These are phyloP conservation scores for Paramecium tetraurelia DNA, from an alignment of 73 alveolate species.

Conservation along the genomic window DNA sequence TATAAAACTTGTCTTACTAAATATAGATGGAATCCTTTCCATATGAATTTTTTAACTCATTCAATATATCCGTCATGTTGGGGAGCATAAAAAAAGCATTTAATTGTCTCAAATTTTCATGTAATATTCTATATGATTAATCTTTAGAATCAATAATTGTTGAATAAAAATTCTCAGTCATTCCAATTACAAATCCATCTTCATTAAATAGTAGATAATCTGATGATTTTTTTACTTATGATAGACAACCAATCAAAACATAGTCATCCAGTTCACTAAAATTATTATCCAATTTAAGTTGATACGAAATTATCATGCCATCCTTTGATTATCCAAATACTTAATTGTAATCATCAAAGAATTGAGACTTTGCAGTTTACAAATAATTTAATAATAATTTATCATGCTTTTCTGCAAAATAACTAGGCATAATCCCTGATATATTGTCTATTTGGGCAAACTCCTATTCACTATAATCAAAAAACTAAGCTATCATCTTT, in stretches of 20 bases:
- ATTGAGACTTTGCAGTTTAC: neutral
- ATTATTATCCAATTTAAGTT: constrained; percentile 16
- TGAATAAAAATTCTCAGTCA: constrained; percentile 4
- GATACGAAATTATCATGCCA: neutral
- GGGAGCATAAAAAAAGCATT: neutral
- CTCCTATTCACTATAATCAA: neutral
- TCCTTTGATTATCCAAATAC: neutral
- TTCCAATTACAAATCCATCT: neutral
- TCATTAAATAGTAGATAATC: constrained; percentile 30
- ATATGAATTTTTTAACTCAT: neutral
- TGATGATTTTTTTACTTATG: neutral
- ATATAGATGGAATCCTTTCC: neutral
- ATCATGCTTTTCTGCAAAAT: constrained; percentile 13
- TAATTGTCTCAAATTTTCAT: neutral
- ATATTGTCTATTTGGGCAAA: neutral
- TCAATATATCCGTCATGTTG: neutral
- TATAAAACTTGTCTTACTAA: neutral
- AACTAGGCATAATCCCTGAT: neutral
- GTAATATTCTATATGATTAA: neutral
- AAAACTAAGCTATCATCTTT: neutral
- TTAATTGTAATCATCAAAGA: neutral
- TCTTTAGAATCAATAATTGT: neutral
- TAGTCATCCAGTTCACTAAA: neutral
- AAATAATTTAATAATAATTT: neutral
- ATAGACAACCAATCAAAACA: neutral